phyloP scores from a whole-genome alignment of 805 yeast species.

The Naumovozyma baii region DNA sequence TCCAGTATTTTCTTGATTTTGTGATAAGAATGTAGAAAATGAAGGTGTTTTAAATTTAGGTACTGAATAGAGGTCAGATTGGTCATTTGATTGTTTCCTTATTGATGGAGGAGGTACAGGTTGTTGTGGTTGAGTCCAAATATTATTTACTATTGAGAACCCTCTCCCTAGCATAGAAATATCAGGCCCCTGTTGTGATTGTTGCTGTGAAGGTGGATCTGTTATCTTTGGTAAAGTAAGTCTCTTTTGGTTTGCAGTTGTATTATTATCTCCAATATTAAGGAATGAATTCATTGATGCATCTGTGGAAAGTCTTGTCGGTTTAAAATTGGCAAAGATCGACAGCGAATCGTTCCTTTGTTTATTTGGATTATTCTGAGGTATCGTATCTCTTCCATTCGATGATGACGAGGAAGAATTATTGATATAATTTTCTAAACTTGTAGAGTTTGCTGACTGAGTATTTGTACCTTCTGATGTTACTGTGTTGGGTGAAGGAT shows the following conservation, averaged over 20 bases:
- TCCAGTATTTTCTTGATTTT: constrained; percentile 6
- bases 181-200: constrained; percentile 7
- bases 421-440: neutral
- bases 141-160: constrained; percentile 24
- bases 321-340: constrained; percentile 15
- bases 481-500: neutral
- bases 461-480: neutral
- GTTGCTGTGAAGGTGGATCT: neutral
- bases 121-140: constrained; percentile 16
- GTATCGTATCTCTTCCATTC: neutral
- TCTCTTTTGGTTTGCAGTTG: neutral
- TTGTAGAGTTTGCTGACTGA: neutral
- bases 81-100: constrained; percentile 40
- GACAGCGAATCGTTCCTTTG: constrained; percentile 13
- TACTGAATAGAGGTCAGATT: constrained; percentile 39
- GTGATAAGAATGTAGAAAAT: constrained; percentile 8
- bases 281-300: constrained; percentile 19
- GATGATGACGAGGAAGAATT: neutral
- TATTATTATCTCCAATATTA: constrained; percentile 14
- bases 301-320: constrained; percentile 17
- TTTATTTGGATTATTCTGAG: neutral
- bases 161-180: constrained; percentile 22
- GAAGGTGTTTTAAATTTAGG: constrained; percentile 24
- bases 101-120: constrained; percentile 13
- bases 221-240: neutral